Conservation (phyloP, 2,329 filamentous ascomycete species). For the Paraphoma chrysanthemicola region DNA sequence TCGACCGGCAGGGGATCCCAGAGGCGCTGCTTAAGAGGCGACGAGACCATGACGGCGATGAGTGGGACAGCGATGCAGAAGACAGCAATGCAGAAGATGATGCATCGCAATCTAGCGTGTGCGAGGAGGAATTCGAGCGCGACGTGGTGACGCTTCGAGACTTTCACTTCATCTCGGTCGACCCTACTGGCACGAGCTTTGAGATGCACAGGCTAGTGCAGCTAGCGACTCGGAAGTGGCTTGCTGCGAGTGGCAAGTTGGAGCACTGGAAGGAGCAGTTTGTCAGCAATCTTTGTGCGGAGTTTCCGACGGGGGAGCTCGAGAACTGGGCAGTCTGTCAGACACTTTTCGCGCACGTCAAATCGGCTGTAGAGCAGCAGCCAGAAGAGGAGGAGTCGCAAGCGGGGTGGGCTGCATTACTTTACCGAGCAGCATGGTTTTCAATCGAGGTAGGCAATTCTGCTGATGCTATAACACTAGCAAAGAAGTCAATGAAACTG, state of each 20-base stretch:
- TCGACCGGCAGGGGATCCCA: constrained; percentile 53
- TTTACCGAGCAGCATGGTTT: neutral
- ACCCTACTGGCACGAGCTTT: constrained; percentile 27
- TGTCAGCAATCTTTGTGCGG: constrained; percentile 27
- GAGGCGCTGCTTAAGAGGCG: constrained; percentile 31
- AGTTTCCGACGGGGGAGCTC: constrained; percentile 30
- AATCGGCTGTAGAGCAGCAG: constrained; percentile 3
- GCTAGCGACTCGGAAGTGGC: constrained; percentile 18
- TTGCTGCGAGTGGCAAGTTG: constrained; percentile 7
- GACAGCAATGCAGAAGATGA: neutral
- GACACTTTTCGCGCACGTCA: constrained; percentile 27
- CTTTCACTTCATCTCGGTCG: constrained; percentile 18
- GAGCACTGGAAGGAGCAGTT: constrained; percentile 34
- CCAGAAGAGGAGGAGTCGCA: neutral
- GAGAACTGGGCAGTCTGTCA: constrained; percentile 37
- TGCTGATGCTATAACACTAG: constrained; percentile 2
- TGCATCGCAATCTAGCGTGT: constrained; percentile 25
- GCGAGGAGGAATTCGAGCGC: neutral
- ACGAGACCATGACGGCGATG: neutral
- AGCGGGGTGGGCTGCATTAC: neutral
- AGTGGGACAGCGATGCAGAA: neutral
- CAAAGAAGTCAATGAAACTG: constrained; percentile 2
- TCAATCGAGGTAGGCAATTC: neutral
- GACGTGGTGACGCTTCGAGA: constrained; percentile 39
- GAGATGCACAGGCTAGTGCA: constrained; percentile 54